Evolutionary conservation across 805 yeast genomes (phyloP).

Genomic region (Candida multigemmis): DNA sequence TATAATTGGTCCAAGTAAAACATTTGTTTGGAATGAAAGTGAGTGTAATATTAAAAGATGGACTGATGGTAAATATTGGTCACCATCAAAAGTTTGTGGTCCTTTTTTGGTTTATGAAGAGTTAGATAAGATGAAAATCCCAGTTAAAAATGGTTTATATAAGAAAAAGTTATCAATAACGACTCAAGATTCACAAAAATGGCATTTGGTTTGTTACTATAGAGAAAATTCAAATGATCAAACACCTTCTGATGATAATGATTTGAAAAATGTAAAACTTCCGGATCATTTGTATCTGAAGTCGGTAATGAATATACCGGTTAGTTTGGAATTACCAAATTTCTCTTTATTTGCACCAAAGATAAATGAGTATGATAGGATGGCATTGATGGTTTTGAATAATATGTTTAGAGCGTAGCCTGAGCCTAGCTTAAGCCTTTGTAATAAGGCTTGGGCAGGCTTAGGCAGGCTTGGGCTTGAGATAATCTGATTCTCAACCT

Average conservation of each 20-base stretch:
- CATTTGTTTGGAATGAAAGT: constrained; percentile 65
- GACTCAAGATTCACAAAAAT: constrained; percentile 41
- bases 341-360: too few species aligned
- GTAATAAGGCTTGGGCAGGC: too few species aligned
- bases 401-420: too few species aligned
- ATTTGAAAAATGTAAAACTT: background rate
- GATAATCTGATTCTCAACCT: too few species aligned
- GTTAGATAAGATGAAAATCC: constrained; percentile 29
- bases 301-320: constrained; percentile 1
- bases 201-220: constrained; percentile 54
- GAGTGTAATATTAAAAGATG: constrained; percentile 67
- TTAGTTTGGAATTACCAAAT: too few species aligned
- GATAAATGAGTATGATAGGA: too few species aligned
- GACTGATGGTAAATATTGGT: constrained; percentile 74
- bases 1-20: constrained; percentile 46
- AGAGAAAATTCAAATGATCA: constrained; percentile 1
- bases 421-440: too few species aligned
- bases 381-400: too few species aligned
- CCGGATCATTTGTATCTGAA: constrained; percentile 1
- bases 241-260: constrained; percentile 1
- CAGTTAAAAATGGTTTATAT: constrained; percentile 41
- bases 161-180: constrained; percentile 58
- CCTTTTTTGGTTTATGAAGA: constrained; percentile 47
- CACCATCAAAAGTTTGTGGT: constrained; percentile 62
- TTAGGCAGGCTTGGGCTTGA: too few species aligned